These are phyloP conservation scores for Bothriochloa decipiens DNA, from an alignment of 176 grass and related monocot species.

Conservation along the genomic window DNA sequence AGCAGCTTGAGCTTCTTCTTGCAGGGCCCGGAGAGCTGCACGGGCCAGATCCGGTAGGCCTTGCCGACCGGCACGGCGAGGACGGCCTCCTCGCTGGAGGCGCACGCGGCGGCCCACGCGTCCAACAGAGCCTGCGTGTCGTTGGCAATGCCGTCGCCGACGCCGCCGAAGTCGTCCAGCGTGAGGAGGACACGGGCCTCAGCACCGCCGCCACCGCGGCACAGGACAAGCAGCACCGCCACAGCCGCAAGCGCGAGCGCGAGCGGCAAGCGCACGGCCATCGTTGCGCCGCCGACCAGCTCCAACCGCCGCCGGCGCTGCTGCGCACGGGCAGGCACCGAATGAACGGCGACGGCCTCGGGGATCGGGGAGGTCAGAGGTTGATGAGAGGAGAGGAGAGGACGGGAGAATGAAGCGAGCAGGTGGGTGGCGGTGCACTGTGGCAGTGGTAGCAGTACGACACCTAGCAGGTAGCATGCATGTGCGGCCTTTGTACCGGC, in stretches of 20 bases:
- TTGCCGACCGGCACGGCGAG: constrained; percentile 61
- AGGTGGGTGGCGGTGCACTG: not conserved
- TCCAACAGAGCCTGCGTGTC: constrained; percentile 69
- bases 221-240: not conserved
- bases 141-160: constrained; percentile 66
- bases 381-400: not conserved
- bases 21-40: constrained; percentile 71
- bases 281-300: not conserved
- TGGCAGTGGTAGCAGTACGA: not conserved
- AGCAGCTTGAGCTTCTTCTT: constrained; percentile 63
- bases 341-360: not conserved
- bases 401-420: not conserved
- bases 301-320: not conserved
- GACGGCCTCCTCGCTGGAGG: constrained; percentile 37
- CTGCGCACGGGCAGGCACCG: not conserved
- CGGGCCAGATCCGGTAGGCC: constrained; percentile 58
- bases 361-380: not conserved
- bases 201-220: not conserved
- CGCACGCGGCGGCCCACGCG: constrained; percentile 67
- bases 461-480: constrained; percentile 37
- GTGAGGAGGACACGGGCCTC: constrained; percentile 48
- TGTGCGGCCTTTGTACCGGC: constrained; percentile 22
- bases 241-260: not conserved
- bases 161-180: constrained; percentile 66
- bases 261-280: constrained; percentile 1